Evolutionary conservation across 2,329 filamentous ascomycete genomes (phyloP).

Genomic region (Parafenestella ontariensis): DNA sequence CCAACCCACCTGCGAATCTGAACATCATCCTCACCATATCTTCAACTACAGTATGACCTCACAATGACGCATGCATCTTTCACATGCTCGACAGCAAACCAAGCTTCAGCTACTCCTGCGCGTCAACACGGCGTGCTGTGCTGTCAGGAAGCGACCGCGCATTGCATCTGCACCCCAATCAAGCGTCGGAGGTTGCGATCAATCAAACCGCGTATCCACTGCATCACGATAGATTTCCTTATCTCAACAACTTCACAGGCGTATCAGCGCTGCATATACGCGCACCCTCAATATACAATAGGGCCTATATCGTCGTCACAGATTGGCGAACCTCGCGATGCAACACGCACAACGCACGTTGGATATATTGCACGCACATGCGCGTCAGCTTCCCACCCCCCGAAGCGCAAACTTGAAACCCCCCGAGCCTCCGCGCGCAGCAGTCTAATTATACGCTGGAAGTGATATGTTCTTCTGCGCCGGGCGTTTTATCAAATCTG

Average conservation of each 20-base stretch:
- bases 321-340: background rate
- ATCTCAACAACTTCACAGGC: slow-evolving; percentile 1
- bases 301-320: background rate
- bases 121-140: slow-evolving; percentile 5
- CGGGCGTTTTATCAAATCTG: background rate
- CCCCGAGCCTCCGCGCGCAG: too few species aligned
- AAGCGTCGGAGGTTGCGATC: background rate
- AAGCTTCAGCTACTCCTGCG: background rate
- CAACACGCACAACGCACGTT: background rate
- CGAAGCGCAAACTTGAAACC: too few species aligned
- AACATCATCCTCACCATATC: background rate
- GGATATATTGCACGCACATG: background rate
- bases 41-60: background rate
- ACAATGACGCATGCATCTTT: slow-evolving; percentile 14
- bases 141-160: slow-evolving; percentile 12
- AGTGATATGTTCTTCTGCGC: background rate
- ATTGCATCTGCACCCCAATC: slow-evolving; percentile 8
- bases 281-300: background rate
- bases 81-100: background rate
- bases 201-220: background rate
- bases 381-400: too few species aligned
- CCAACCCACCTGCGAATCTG: background rate
- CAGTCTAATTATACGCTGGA: background rate
- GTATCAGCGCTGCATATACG: background rate
- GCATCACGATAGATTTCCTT: background rate